Base-by-base conservation (phyloP, 345 rosid species). In the Xanthoceras sorbifolium region DNA sequence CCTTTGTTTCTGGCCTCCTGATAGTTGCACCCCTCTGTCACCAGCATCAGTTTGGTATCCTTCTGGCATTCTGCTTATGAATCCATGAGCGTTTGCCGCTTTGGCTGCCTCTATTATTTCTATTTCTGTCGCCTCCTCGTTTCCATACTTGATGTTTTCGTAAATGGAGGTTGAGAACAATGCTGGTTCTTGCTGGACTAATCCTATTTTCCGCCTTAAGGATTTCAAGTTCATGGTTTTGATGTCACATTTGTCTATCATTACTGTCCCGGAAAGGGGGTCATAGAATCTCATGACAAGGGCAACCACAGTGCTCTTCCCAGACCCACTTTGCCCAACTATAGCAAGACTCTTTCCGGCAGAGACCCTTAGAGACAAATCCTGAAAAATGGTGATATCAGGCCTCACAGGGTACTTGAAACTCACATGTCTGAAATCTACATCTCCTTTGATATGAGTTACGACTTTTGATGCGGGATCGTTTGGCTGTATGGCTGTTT, bases 1-100 rank as follows among this genome's bases (percentile, higher is more conserved):
- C 80, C 97, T 87, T 69, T 92, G 98, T 77, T 92, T 92, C 82
- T 92, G 97, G 12, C 94, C 98, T 15, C 97, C 97, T 48, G 97
- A 94, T 80, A 92, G 75, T 69, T 94, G 97, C 72, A 89, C 78
- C 22, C 98, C 97, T 44, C 89, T 86, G 17, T 94, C 88, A 12
- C 97, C 97, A 2, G 90, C 98, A 55, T 89, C 75, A 7, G 97
- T 94, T 36, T 85, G 50, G 78, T 94, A 94, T 10, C 97, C 97
- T 38, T 90, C 84, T 5, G 91, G 89, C 93, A 94, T 88, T 80
- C 81, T 85, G 83, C 83, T 87, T 73, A 92, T 90, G 84, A 94
- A 94, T 42, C 81, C 89, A 46, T 94, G 92, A n/a, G 94, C 97
- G 44, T 94, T 89, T 2, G 97, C 94, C 7, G 91, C 87, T 82